Evolutionary conservation across 805 yeast species (phyloP).

Genomic region (Limtongia smithiae): DNA sequence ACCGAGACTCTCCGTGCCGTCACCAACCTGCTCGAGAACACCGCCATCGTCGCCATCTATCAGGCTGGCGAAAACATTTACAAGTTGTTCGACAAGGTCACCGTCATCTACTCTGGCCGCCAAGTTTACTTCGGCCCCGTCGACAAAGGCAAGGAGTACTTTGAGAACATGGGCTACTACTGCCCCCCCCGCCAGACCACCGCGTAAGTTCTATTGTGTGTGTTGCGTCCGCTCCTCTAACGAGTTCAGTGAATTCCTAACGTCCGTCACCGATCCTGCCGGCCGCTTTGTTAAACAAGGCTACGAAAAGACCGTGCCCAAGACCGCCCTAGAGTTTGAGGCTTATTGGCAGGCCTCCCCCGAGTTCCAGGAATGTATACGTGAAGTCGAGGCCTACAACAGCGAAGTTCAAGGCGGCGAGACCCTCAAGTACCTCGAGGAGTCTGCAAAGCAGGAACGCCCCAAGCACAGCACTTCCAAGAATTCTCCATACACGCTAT

Average conservation of each 20-base stretch:
- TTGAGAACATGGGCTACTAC: conserved; percentile 60
- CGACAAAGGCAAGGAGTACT: conserved; percentile 52
- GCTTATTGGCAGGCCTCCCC: conserved; percentile 54
- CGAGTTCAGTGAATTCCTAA: conserved; percentile 6
- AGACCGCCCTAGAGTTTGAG: conserved; percentile 60
- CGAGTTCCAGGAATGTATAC: conserved; percentile 42
- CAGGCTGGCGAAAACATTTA: conserved; percentile 68
- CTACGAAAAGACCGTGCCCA: conserved; percentile 52
- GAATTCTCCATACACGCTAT: conserved; percentile 46
- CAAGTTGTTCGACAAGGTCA: conserved; percentile 59
- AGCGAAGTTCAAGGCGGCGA: conserved; percentile 33
- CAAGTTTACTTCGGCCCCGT: conserved; percentile 67
- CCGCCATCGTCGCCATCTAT: conserved; percentile 65
- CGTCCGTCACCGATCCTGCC: conserved; percentile 49
- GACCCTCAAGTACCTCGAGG: conserved; percentile 39
- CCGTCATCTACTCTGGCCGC: conserved; percentile 55
- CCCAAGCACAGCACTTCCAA: conserved; percentile 41
- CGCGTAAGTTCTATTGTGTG: conserved; percentile 37
- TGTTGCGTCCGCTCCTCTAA: neutral
- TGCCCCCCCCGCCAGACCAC: conserved; percentile 66
- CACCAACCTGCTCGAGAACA: conserved; percentile 51
- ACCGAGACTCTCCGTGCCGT: conserved; percentile 61
- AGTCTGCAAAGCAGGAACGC: conserved; percentile 41
- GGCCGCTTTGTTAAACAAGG: conserved; percentile 54
- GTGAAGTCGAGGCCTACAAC: conserved; percentile 48